A percentile compares a stretch with the other conserved stretches of the same genome.
phyloP scores from a whole-genome alignment of 164 flowering plant genomes.

The Vitis rotundifolia region DNA sequence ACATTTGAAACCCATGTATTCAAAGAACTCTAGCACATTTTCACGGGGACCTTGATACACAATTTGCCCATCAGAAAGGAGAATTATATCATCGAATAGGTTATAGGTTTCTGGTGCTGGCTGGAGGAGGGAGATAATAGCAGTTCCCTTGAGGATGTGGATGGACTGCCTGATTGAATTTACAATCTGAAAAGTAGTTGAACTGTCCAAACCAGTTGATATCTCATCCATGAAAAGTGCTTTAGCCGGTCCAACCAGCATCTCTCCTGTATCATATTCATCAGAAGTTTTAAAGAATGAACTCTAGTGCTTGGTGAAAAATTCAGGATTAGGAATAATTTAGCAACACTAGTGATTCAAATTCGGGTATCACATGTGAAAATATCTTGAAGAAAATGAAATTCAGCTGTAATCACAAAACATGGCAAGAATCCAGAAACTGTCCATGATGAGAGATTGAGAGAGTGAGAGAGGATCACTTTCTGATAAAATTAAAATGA shows the following conservation, averaged over 20 bases:
- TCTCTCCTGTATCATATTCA: slow-evolving; percentile 38
- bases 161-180: slow-evolving; percentile 44
- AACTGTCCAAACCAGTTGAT: slow-evolving; percentile 69
- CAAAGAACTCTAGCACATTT: slow-evolving; percentile 56
- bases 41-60: slow-evolving; percentile 68
- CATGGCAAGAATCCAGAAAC: not conserved
- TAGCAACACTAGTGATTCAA: not conserved
- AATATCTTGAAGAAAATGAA: not conserved
- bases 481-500: not conserved
- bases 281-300: not conserved
- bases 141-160: slow-evolving; percentile 54
- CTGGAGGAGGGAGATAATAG: slow-evolving; percentile 59
- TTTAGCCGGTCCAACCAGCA: slow-evolving; percentile 63
- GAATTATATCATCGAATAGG: slow-evolving; percentile 57
- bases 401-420: not conserved
- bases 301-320: not conserved
- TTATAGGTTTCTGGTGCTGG: slow-evolving; percentile 64
- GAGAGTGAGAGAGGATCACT: not conserved
- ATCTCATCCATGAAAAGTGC: slow-evolving; percentile 68
- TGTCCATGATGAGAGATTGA: not conserved
- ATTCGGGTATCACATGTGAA: not conserved
- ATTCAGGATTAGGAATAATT: too few relatives aligned
- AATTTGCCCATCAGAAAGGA: slow-evolving; percentile 52
- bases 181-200: slow-evolving; percentile 61
- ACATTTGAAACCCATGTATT: slow-evolving; percentile 52